Evolutionary conservation across 1,139 yeast genomes (phyloP).

Genomic region (Sugiyamaella castrensis): DNA sequence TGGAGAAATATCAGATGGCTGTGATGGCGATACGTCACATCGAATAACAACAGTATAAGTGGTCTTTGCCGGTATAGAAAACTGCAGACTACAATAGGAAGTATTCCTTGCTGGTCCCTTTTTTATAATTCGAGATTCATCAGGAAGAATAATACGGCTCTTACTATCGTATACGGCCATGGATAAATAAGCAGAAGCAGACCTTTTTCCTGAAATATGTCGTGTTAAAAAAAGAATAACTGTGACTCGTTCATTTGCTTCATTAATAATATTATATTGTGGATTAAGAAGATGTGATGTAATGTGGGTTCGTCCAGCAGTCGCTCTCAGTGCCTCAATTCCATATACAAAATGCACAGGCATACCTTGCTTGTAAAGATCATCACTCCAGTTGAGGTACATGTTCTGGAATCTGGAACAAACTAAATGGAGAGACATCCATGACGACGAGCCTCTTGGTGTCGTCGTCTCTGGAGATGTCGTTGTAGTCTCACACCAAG

Average conservation of each 20-base stretch:
- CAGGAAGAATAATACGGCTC: conserved; percentile 21
- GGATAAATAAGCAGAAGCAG: conserved; percentile 21
- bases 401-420: conserved; percentile 52
- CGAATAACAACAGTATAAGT: conserved; percentile 31
- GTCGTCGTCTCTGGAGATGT: conserved; percentile 4
- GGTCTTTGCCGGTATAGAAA: conserved; percentile 29
- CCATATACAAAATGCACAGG: conserved; percentile 39
- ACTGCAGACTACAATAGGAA: conserved; percentile 28
- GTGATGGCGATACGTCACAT: conserved; percentile 1
- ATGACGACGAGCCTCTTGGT: conserved; percentile 3
- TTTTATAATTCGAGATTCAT: conserved; percentile 21
- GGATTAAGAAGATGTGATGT: conserved; percentile 42
- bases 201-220: conserved; percentile 23
- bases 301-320: neutral
- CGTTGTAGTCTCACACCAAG: conserved; percentile 42
- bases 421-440: conserved; percentile 40
- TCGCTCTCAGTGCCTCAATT: conserved; percentile 14
- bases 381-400: conserved; percentile 68
- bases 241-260: conserved; percentile 32
- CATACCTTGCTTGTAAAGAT: conserved; percentile 36
- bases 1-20: neutral
- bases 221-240: conserved; percentile 52
- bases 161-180: conserved; percentile 26
- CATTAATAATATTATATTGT: conserved; percentile 48
- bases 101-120: conserved; percentile 33